A percentile compares a stretch with the other conserved stretches of the same genome.
Evolutionary conservation across 441 rosid genomes (phyloP).

Genomic region (Kokia cookei): DNA sequence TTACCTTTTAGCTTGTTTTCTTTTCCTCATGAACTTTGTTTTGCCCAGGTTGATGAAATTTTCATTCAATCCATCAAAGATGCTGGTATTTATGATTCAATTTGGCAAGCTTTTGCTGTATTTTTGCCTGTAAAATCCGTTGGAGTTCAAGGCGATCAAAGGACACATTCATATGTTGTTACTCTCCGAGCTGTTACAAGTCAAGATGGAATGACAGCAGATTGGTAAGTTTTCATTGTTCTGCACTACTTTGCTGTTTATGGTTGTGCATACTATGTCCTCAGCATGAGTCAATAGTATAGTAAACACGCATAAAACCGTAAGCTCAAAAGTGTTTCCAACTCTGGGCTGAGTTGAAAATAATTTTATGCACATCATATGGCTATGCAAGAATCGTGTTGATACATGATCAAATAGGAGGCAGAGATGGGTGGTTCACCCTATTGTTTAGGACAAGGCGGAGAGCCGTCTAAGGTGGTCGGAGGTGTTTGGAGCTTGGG

Average conservation of each 20-base stretch:
- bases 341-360: neutral
- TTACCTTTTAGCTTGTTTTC: neutral
- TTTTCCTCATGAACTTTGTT: neutral
- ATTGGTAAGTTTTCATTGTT: slow-evolving; percentile 49
- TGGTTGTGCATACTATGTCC: neutral
- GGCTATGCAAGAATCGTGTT: neutral
- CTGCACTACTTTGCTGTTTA: neutral
- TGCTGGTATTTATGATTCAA: slow-evolving; percentile 81
- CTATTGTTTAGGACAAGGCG: no score
- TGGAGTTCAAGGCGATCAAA: slow-evolving; percentile 98
- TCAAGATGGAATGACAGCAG: slow-evolving; percentile 99
- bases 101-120: slow-evolving; percentile 99
- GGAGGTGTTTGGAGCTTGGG: no score
- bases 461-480: no score
- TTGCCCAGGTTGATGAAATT: slow-evolving; percentile 80
- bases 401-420: no score
- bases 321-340: neutral
- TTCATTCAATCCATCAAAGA: slow-evolving; percentile 93
- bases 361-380: no score
- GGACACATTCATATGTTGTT: slow-evolving; percentile 96
- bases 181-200: slow-evolving; percentile 96
- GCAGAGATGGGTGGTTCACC: no score
- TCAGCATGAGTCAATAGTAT: neutral
- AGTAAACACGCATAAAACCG: neutral
- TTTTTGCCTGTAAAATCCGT: slow-evolving; percentile 86